Evolutionary conservation across 805 yeast genomes (phyloP).

Genomic region (Teunomyces gatunensis): DNA sequence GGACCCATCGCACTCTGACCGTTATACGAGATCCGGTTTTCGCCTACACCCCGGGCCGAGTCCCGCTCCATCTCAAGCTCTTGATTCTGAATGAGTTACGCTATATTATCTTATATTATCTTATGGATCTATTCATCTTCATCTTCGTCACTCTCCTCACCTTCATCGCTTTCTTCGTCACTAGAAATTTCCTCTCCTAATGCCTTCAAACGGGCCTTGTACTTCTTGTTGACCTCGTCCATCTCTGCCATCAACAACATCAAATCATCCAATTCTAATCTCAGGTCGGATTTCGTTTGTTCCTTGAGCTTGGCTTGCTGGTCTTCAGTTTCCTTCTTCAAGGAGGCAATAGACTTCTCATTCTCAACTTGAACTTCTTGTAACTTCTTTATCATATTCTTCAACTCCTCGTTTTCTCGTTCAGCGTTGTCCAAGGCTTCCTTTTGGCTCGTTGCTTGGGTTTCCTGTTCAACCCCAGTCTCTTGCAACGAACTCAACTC

Average conservation of each 20-base stretch:
- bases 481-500: background rate
- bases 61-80: too few relatives aligned
- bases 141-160: slow-evolving; percentile 50
- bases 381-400: background rate
- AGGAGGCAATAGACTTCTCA: slow-evolving; percentile 6
- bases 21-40: background rate
- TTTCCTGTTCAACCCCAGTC: background rate
- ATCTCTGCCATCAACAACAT: slow-evolving; percentile 74
- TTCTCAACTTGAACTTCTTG: background rate
- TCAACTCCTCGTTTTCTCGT: background rate
- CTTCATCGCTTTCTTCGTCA: slow-evolving; percentile 70
- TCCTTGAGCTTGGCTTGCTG: slow-evolving; percentile 6
- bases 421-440: background rate
- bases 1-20: background rate
- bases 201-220: slow-evolving; percentile 49
- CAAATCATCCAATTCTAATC: slow-evolving; percentile 66
- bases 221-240: slow-evolving; percentile 62
- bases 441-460: background rate
- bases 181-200: slow-evolving; percentile 64
- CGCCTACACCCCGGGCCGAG: too few relatives aligned
- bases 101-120: too few relatives aligned
- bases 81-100: too few relatives aligned
- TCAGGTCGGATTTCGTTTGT: slow-evolving; percentile 34
- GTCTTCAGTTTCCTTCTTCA: slow-evolving; percentile 4
- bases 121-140: slow-evolving; percentile 17